Conservation (phyloP, 768 basidiomycete genomes). For the Rhodotorula graminis region DNA sequence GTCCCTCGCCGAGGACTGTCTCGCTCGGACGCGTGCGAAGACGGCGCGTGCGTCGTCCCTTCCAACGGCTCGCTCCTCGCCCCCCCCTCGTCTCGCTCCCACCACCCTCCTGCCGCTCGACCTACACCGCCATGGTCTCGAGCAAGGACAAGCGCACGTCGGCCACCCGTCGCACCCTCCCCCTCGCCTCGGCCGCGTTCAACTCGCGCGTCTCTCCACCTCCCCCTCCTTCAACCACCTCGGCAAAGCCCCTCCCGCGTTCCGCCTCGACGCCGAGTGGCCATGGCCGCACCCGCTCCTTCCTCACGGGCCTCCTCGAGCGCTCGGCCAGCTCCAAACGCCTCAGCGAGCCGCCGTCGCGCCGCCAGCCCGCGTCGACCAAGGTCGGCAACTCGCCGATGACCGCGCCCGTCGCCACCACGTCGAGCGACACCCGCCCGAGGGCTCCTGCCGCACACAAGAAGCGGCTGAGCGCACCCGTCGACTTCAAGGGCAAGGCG, state of each 20-base stretch:
- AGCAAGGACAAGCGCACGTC: not conserved
- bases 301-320: not conserved
- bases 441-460: not conserved
- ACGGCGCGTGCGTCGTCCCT: too few relatives aligned
- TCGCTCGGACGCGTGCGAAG: too few relatives aligned
- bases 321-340: not conserved
- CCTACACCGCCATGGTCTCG: not conserved
- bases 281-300: not conserved
- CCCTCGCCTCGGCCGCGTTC: not conserved
- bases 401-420: too few relatives aligned
- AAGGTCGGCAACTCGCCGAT: too few relatives aligned
- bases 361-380: too few relatives aligned
- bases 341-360: not conserved
- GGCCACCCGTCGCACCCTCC: not conserved
- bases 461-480: not conserved
- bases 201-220: not conserved
- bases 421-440: not conserved
- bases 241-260: not conserved
- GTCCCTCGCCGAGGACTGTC: too few relatives aligned
- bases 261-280: not conserved
- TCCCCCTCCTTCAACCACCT: not conserved
- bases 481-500: not conserved
- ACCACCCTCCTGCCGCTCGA: not conserved
- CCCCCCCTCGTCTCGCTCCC: not conserved
- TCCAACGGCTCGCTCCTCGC: not conserved